Evolutionary conservation across 1,139 yeast species (phyloP), one percentile per base, ranked within the genome.

Genomic region (Protomyces lactucae-debilis): DNA sequence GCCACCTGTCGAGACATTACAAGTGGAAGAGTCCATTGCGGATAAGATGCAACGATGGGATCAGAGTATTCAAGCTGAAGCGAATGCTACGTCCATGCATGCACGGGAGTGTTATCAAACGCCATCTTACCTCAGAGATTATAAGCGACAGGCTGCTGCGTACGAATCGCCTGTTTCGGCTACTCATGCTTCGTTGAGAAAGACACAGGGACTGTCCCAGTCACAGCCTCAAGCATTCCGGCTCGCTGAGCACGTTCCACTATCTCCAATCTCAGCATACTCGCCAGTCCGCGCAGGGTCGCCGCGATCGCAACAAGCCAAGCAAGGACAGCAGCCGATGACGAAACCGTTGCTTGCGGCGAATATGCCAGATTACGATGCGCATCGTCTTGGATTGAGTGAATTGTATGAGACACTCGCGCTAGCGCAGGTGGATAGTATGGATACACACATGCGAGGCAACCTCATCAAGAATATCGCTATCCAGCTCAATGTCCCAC

Each of bases 401-500:
- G 10, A 60, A 23, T 25, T 65, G 16, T 66, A 66, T 43, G 37
- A 53, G n/a, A 60, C 63, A n/a, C 52, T 66, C 1, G 60, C 55
- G 28, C 57, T 66, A 18, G 39, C 57, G n/a, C 43, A 56, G 8
- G 54, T 65, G 21, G 68, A 66, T 16, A 45, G 52, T n/a, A 66
- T 61, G 35, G 57, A 60, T 14, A 43, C 39, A 9, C 54, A 60
- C 25, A 65, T 51, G 45, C 57, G 61, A 16, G 66, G 55, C 21
- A 66, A 66, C 35, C 59, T 66, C 60, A 43, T 66, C 36, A 66
- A 66, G 64, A 60, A 66, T 23, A 63, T 65, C 25, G 54, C 66
- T 37, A 52, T 66, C 16, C 68, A 66, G 52, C 55, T 66, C 35
- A 64, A 56, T 61, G 65, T 65, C 21, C 68, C 68, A n/a, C 56